A percentile compares a stretch with the other conserved stretches of the same genome.
phyloP scores from a whole-genome alignment of 345 rosid genomes.

The Euphorbia tirucalli region DNA sequence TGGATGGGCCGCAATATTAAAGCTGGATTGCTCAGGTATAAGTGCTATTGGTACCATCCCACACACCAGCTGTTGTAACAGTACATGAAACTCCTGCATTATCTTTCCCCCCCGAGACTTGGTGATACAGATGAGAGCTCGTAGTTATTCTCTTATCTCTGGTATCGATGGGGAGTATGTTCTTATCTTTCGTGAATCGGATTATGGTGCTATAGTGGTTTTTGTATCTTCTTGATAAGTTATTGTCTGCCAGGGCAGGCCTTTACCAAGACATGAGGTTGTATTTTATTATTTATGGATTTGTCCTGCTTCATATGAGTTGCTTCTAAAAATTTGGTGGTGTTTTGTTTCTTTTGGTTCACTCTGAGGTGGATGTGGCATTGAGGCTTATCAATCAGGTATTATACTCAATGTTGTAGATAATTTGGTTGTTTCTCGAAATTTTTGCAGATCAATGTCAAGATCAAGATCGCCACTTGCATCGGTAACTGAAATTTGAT shows the following conservation, averaged over 20 bases:
- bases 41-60: conserved; percentile 27
- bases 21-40: conserved; percentile 43
- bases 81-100: conserved; percentile 15
- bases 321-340: conserved; percentile 24
- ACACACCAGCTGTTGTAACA: conserved; percentile 24
- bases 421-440: conserved; percentile 28
- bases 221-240: conserved; percentile 18
- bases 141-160: conserved; percentile 14
- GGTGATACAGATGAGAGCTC: conserved; percentile 16
- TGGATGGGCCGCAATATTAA: conserved; percentile 39
- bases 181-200: background rate
- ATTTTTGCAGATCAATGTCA: conserved; percentile 59
- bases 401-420: conserved; percentile 21
- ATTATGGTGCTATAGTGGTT: conserved; percentile 10
- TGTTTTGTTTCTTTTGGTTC: conserved; percentile 23
- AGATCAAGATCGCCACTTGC: conserved; percentile 59
- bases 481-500: conserved; percentile 48
- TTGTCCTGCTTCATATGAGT: conserved; percentile 14
- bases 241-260: conserved; percentile 19
- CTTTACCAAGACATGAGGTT: conserved; percentile 9
- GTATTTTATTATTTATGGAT: conserved; percentile 1
- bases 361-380: conserved; percentile 22
- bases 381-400: conserved; percentile 24
- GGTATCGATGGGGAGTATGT: conserved; percentile 9
- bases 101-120: conserved; percentile 15